Conservation (phyloP, 495 filamentous ascomycete species). For the Penicillium herquei region DNA sequence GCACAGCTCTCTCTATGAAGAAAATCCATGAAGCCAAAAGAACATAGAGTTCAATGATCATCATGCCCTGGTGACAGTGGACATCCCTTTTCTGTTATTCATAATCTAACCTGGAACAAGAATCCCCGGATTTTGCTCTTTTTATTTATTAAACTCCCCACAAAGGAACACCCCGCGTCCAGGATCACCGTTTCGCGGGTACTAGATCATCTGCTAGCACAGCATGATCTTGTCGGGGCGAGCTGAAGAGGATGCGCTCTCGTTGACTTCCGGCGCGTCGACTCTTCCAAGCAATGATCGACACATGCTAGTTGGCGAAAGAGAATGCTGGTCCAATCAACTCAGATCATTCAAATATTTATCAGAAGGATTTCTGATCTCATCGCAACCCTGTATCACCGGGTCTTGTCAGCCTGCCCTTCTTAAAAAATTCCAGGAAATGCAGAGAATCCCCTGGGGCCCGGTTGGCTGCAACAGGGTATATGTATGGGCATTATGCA, state of each 20-base stretch:
- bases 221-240: slow-evolving; percentile 23
- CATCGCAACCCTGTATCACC: slow-evolving; percentile 22
- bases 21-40: background rate
- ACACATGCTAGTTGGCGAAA: slow-evolving; percentile 1
- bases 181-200: slow-evolving; percentile 7
- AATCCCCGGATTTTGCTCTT: background rate
- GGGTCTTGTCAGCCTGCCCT: slow-evolving; percentile 26
- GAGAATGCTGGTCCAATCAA: slow-evolving; percentile 9
- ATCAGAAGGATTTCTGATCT: slow-evolving; percentile 2
- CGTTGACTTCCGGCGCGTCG: slow-evolving; percentile 5
- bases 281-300: slow-evolving; percentile 18
- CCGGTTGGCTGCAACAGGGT: background rate
- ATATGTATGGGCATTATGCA: background rate
- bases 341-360: too few relatives aligned
- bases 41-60: background rate
- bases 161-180: slow-evolving; percentile 3
- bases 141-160: background rate
- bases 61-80: background rate
- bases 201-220: slow-evolving; percentile 20
- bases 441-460: background rate
- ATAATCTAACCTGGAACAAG: background rate
- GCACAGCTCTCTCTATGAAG: background rate
- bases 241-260: background rate
- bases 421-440: slow-evolving; percentile 1
- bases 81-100: background rate